Evolutionary conservation across 1,284 basidiomycete genomes (phyloP).

Genomic region (Apiotrichum porosum): DNA sequence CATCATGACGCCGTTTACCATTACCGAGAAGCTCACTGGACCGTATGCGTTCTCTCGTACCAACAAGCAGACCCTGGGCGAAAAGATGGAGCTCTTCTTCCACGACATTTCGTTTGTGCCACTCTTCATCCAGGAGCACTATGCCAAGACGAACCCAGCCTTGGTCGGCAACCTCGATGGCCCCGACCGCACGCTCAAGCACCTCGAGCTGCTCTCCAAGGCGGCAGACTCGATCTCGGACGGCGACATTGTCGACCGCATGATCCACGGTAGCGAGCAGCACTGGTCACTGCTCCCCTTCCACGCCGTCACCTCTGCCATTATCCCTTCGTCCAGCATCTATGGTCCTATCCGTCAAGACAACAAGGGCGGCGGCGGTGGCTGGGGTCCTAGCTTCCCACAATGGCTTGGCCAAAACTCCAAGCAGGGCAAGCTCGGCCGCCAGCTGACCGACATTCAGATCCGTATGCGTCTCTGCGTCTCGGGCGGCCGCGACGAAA

Average conservation of each 20-base stretch:
- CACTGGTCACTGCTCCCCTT: conserved; percentile 94
- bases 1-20: conserved; percentile 83
- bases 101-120: conserved; percentile 92
- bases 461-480: conserved; percentile 90
- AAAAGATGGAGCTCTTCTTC: conserved; percentile 96
- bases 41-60: conserved; percentile 84
- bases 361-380: conserved; percentile 50
- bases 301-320: conserved; percentile 84
- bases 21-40: conserved; percentile 77
- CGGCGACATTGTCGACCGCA: conserved; percentile 85
- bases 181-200: conserved; percentile 62
- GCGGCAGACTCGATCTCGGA: conserved; percentile 91
- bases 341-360: conserved; percentile 57
- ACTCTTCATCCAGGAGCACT: conserved; percentile 63
- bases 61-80: conserved; percentile 71
- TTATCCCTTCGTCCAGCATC: conserved; percentile 74
- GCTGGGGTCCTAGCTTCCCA: conserved; percentile 70
- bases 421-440: conserved; percentile 73
- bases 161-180: conserved; percentile 57
- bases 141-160: conserved; percentile 68
- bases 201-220: conserved; percentile 75
- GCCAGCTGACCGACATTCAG: conserved; percentile 84
- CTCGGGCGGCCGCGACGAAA: conserved; percentile 81
- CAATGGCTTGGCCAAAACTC: conserved; percentile 98
- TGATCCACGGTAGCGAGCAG: conserved; percentile 96